A percentile compares a stretch with the other conserved stretches of the same genome.
Evolutionary conservation across 2,329 filamentous ascomycete genomes (phyloP).

Genomic region (Venturia oleaginea): DNA sequence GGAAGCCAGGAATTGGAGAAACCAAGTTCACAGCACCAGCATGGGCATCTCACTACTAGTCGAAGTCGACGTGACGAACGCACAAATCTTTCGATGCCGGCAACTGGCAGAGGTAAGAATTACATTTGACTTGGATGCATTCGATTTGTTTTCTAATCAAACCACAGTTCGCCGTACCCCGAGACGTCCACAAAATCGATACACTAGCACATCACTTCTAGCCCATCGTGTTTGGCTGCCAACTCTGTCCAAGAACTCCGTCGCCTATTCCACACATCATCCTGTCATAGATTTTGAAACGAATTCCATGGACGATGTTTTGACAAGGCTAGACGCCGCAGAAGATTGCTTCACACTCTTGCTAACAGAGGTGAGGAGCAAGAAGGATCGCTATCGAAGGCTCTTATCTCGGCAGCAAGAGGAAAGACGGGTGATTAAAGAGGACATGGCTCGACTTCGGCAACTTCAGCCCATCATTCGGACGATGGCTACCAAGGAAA

Average conservation of each 20-base stretch:
- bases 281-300: neutral
- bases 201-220: neutral
- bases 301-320: neutral
- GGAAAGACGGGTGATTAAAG: neutral
- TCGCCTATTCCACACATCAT: neutral
- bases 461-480: neutral
- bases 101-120: neutral
- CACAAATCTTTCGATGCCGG: neutral
- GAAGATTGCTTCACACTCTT: neutral
- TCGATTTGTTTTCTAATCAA: neutral
- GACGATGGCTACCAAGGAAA: neutral
- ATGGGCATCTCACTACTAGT: neutral
- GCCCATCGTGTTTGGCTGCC: neutral
- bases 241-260: neutral
- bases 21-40: neutral
- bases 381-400: neutral
- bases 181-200: neutral
- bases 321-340: neutral
- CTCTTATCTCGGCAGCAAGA: neutral
- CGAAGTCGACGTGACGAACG: neutral
- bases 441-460: neutral
- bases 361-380: neutral
- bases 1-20: neutral
- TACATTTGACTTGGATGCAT: neutral
- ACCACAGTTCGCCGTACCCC: neutral